phyloP scores from a whole-genome alignment of 768 basidiomycete genomes.

The Inosperma sp. region DNA sequence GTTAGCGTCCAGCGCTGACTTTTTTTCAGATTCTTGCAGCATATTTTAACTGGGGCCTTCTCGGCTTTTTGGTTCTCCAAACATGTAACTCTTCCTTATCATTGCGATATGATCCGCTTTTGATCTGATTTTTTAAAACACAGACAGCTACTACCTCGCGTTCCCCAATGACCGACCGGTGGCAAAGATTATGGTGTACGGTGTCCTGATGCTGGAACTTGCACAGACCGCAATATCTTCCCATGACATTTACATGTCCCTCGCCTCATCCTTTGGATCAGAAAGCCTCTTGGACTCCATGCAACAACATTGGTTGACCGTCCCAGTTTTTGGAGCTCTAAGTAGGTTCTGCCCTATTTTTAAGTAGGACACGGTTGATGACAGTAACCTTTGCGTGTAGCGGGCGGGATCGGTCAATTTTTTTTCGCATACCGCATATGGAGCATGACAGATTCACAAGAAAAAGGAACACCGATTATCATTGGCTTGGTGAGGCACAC shows the following conservation, averaged over 20 bases:
- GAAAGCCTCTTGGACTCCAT: conserved; percentile 14
- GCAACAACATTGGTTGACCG: conserved; percentile 24
- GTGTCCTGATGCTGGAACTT: conserved; percentile 21
- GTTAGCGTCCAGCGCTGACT: not conserved
- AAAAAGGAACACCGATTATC: conserved; percentile 17
- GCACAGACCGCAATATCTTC: conserved; percentile 24
- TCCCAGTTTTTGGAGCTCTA: conserved; percentile 27
- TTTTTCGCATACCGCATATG: conserved; percentile 31
- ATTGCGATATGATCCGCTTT: not conserved
- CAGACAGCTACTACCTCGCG: conserved; percentile 28
- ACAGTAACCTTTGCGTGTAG: conserved; percentile 12
- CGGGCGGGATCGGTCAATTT: conserved; percentile 27
- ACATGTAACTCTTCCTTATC: conserved; percentile 11
- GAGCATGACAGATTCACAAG: conserved; percentile 18
- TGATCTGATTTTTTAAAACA: not conserved
- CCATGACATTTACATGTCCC: conserved; percentile 21
- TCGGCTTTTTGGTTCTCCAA: conserved; percentile 24
- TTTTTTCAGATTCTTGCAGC: conserved; percentile 21
- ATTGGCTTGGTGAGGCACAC: conserved; percentile 21
- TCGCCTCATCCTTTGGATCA: conserved; percentile 18
- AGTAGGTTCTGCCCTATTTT: conserved; percentile 18
- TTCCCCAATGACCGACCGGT: conserved; percentile 27
- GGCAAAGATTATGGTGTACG: conserved; percentile 25
- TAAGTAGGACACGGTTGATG: not conserved
- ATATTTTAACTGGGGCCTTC: conserved; percentile 25